phyloP scores from a whole-genome alignment of 192 early-diverging fungal genomes.

The Coemansia sp. region DNA sequence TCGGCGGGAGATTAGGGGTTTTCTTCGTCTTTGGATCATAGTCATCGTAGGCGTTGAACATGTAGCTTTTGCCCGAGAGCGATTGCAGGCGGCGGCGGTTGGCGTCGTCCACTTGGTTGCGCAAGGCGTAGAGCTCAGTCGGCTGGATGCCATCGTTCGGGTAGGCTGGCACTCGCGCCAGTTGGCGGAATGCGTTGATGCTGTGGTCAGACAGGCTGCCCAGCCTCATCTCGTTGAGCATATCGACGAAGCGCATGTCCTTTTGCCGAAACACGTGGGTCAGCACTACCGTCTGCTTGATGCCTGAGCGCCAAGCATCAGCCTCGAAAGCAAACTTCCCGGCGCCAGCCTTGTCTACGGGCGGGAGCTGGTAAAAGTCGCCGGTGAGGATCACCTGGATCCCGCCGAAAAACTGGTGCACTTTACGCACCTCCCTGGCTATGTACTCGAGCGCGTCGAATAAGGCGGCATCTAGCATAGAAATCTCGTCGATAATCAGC shows the following conservation, averaged over 20 bases:
- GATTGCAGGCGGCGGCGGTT: conserved; percentile 59
- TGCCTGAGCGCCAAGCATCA: conserved; percentile 54
- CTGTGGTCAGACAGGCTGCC: conserved; percentile 63
- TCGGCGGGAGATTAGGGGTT: not conserved
- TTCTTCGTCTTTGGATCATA: conserved; percentile 10
- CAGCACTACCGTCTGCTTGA: conserved; percentile 63
- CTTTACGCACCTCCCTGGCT: conserved; percentile 56
- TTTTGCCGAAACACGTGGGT: conserved; percentile 83
- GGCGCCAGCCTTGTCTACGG: conserved; percentile 54
- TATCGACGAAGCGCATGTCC: conserved; percentile 72
- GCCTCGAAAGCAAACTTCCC: conserved; percentile 68
- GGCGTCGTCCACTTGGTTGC: conserved; percentile 72
- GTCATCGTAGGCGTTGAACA: conserved; percentile 56
- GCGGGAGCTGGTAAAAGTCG: conserved; percentile 82
- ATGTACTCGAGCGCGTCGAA: conserved; percentile 73
- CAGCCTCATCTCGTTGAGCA: conserved; percentile 84
- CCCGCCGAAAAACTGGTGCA: conserved; percentile 65
- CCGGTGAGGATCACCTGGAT: conserved; percentile 75
- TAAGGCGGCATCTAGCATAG: conserved; percentile 71
- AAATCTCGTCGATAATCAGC: conserved; percentile 76
- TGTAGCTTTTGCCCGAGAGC: conserved; percentile 53
- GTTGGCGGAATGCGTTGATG: conserved; percentile 47
- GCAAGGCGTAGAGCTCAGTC: conserved; percentile 72
- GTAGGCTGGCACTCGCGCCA: conserved; percentile 57
- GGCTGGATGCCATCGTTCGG: conserved; percentile 62